These are phyloP conservation scores for Dactylorhiza incarnata DNA, from an alignment of 106 monocot species.

Conservation along the genomic window DNA sequence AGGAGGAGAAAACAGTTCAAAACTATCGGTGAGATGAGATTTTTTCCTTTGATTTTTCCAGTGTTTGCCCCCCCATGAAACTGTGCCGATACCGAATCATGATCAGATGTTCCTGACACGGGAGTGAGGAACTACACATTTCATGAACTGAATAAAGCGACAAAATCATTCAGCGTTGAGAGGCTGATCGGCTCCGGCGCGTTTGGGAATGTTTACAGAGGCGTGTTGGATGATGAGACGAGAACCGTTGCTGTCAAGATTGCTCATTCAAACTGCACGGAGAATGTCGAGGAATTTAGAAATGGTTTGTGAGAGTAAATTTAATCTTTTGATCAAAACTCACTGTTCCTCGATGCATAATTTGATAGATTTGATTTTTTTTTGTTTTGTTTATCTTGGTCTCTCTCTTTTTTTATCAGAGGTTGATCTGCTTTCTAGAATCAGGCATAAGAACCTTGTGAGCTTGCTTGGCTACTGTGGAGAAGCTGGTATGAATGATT, in stretches of 20 bases:
- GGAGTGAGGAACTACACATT: slow-evolving; percentile 12
- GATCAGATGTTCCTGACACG: background rate
- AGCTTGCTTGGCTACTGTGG: no score
- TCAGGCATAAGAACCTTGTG: no score
- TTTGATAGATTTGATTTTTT: no score
- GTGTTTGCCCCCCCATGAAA: no score
- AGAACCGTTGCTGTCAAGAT: slow-evolving; percentile 21
- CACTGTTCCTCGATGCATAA: no score
- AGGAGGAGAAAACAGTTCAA: background rate
- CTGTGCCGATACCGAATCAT: background rate
- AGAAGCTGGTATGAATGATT: no score
- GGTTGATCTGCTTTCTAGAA: no score
- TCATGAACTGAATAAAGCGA: slow-evolving; percentile 23
- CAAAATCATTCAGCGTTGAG: slow-evolving; percentile 17
- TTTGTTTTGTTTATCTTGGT: no score
- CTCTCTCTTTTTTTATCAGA: no score
- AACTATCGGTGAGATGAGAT: background rate
- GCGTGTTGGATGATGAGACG: slow-evolving; percentile 11
- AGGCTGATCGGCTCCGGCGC: slow-evolving; percentile 24
- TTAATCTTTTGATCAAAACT: no score
- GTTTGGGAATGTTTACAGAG: slow-evolving; percentile 27
- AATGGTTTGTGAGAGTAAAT: slow-evolving; percentile 14
- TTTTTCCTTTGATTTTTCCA: no score
- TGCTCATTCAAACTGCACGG: slow-evolving; percentile 12
- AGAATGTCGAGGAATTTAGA: slow-evolving; percentile 17